phyloP scores from a whole-genome alignment of 169 alveolate genomes.

The Neospora caninum region DNA sequence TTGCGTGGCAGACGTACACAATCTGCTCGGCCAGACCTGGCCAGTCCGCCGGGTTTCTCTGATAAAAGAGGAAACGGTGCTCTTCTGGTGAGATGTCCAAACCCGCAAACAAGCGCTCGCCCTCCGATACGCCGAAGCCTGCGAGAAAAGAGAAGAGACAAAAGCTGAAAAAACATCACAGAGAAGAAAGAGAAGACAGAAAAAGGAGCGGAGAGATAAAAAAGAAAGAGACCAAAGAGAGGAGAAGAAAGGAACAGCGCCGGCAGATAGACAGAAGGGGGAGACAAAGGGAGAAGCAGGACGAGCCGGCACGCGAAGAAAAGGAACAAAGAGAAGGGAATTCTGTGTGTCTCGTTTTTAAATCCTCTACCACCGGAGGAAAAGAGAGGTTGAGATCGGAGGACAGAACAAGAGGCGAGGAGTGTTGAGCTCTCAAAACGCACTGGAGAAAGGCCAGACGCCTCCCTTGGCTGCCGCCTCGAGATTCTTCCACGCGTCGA shows the following conservation, averaged over 20 bases:
- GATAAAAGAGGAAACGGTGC: constrained; percentile 27
- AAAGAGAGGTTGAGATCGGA: too few species aligned
- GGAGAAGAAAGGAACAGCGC: too few species aligned
- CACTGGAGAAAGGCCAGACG: constrained; percentile 34
- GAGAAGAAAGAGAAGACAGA: neutral
- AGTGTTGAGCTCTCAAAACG: neutral
- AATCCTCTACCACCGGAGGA: too few species aligned
- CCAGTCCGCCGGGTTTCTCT: neutral
- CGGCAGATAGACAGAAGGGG: too few species aligned
- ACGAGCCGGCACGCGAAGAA: neutral
- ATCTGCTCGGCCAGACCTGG: neutral
- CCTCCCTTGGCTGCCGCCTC: constrained; percentile 1
- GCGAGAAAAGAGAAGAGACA: neutral
- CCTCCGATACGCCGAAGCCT: constrained; percentile 5
- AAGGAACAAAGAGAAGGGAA: neutral
- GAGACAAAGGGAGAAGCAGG: too few species aligned
- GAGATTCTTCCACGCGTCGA: constrained; percentile 23
- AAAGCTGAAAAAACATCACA: neutral
- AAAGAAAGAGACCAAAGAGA: neutral
- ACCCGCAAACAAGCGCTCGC: neutral
- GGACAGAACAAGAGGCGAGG: too few species aligned
- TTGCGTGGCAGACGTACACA: too few species aligned
- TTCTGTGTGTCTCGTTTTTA: too few species aligned
- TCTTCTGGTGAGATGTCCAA: neutral
- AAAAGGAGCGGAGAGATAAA: neutral